These are phyloP conservation scores for Ocimum tenuiflorum DNA, from an alignment of 257 asterid genomes.

Conservation along the genomic window DNA sequence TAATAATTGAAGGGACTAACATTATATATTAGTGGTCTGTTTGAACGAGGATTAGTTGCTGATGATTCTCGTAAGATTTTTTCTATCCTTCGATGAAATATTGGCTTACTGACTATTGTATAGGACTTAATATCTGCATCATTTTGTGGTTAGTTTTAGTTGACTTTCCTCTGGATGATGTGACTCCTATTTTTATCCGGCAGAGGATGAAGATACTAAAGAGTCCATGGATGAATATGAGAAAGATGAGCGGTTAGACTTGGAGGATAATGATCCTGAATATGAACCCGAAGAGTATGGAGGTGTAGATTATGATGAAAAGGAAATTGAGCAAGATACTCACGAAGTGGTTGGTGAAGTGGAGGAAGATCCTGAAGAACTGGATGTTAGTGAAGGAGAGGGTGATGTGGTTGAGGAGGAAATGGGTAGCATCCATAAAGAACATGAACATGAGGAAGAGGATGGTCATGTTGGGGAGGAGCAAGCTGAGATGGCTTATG, in stretches of 20 bases:
- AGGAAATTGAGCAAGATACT: constrained; percentile 69
- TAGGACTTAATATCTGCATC: not conserved
- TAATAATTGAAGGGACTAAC: no score
- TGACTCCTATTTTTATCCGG: constrained; percentile 29
- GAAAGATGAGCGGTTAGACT: constrained; percentile 75
- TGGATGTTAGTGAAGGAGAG: constrained; percentile 52
- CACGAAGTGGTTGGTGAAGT: constrained; percentile 50
- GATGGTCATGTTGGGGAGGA: constrained; percentile 43
- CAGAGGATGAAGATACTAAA: constrained; percentile 57
- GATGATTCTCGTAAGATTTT: not conserved
- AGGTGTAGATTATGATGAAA: constrained; percentile 80
- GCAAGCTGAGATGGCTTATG: constrained; percentile 52
- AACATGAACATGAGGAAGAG: constrained; percentile 65
- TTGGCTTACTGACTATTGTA: not conserved
- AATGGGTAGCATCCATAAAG: constrained; percentile 52
- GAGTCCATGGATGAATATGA: constrained; percentile 73
- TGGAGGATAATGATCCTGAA: constrained; percentile 95
- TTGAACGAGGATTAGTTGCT: no score
- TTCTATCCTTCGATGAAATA: constrained; percentile 4
- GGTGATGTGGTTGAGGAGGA: constrained; percentile 61
- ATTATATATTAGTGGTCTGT: no score
- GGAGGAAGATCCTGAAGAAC: constrained; percentile 68
- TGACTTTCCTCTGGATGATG: constrained; percentile 30
- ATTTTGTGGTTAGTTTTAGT: constrained; percentile 17
- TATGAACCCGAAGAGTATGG: constrained; percentile 88